Conservation (phyloP, 2,329 filamentous ascomycete genomes). For the Xylaria digitata region DNA sequence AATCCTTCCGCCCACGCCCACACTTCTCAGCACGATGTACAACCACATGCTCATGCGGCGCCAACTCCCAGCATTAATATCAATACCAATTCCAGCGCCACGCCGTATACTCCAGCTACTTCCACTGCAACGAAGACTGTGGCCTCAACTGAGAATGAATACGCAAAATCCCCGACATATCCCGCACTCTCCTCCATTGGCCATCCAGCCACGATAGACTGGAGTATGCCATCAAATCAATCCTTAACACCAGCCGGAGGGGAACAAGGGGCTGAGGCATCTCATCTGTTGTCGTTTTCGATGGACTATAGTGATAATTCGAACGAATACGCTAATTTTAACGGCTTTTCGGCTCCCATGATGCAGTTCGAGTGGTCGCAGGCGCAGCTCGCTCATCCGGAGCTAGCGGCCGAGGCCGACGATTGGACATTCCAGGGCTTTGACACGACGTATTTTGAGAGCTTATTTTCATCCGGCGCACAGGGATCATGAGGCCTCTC, state of each 20-base stretch:
- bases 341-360: constrained; percentile 24
- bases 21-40: constrained; percentile 21
- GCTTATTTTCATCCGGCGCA: constrained; percentile 37
- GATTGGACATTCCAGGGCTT: constrained; percentile 56
- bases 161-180: constrained; percentile 3
- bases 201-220: constrained; percentile 22
- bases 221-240: constrained; percentile 21
- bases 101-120: neutral
- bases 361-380: constrained; percentile 45
- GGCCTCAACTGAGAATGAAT: constrained; percentile 7
- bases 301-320: constrained; percentile 33
- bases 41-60: constrained; percentile 27
- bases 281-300: constrained; percentile 28
- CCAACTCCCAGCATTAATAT: constrained; percentile 15
- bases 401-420: constrained; percentile 50
- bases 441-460: constrained; percentile 49
- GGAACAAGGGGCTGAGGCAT: constrained; percentile 26
- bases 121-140: neutral
- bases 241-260: neutral
- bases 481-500: constrained; percentile 1
- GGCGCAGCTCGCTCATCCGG: constrained; percentile 42
- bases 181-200: neutral
- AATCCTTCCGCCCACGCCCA: constrained; percentile 41
- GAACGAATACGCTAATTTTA: constrained; percentile 19
- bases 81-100: neutral